Evolutionary conservation across 257 asterid genomes (phyloP).

Genomic region (Nicotiana obtusifolia): DNA sequence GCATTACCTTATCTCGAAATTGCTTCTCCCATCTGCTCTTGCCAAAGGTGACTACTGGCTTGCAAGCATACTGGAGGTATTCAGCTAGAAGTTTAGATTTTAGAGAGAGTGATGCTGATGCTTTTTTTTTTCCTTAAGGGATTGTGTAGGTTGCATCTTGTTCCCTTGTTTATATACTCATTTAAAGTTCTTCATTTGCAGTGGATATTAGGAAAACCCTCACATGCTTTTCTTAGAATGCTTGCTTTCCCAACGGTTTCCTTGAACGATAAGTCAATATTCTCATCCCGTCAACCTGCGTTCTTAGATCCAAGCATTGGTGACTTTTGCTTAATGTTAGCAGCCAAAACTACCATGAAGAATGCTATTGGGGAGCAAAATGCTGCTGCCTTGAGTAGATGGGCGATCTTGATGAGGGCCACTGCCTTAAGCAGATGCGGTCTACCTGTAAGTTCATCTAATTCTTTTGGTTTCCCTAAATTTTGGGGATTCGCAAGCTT

Average conservation of each 20-base stretch:
- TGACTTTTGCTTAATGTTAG: slow-evolving; percentile 79
- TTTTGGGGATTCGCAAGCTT: slow-evolving; percentile 6
- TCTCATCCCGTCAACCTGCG: slow-evolving; percentile 46
- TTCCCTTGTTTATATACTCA: slow-evolving; percentile 12
- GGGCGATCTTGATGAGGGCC: slow-evolving; percentile 62
- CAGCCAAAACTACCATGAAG: slow-evolving; percentile 71
- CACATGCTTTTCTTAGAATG: slow-evolving; percentile 59
- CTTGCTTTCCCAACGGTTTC: slow-evolving; percentile 50
- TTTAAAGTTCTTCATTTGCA: slow-evolving; percentile 33
- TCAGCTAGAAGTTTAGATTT: slow-evolving; percentile 12
- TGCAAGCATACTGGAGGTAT: slow-evolving; percentile 86
- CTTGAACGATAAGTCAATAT: slow-evolving; percentile 34
- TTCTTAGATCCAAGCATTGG: slow-evolving; percentile 88
- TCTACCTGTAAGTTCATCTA: slow-evolving; percentile 67
- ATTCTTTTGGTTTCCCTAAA: not conserved
- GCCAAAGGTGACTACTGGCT: slow-evolving; percentile 74
- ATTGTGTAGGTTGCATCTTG: slow-evolving; percentile 13
- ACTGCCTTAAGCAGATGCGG: slow-evolving; percentile 88
- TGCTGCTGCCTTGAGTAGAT: slow-evolving; percentile 61
- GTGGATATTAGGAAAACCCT: slow-evolving; percentile 82
- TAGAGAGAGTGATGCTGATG: not conserved
- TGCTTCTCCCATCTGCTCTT: slow-evolving; percentile 84
- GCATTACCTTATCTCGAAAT: slow-evolving; percentile 51
- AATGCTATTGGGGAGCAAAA: slow-evolving; percentile 79
- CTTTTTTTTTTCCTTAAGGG: slow-evolving; percentile 7